Percentiles rank a stretch among this genome's conserved stretches.
phyloP scores from a whole-genome alignment of 192 early-diverging fungal genomes.

The Podochytrium sp. region DNA sequence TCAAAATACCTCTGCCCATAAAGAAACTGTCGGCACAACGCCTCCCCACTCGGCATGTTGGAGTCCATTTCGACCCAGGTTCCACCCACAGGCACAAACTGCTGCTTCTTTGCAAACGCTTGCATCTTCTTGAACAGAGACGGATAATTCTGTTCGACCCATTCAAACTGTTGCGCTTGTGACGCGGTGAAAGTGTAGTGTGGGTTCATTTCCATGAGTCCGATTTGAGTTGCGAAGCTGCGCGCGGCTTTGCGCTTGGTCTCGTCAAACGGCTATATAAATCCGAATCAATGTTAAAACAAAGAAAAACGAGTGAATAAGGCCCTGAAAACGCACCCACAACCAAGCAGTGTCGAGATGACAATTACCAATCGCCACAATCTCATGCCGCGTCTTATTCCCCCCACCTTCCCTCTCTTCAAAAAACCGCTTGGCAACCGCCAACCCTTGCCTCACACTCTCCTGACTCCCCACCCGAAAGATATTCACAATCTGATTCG shows the following conservation, averaged over 20 bases:
- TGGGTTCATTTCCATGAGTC: constrained; percentile 82
- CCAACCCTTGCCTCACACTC: constrained; percentile 40
- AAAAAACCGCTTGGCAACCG: constrained; percentile 64
- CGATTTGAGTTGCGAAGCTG: constrained; percentile 41
- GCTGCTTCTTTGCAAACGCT: constrained; percentile 66
- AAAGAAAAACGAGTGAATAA: background rate
- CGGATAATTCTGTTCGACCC: constrained; percentile 84
- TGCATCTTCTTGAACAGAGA: constrained; percentile 76
- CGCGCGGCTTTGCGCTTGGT: constrained; percentile 87
- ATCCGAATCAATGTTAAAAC: constrained; percentile 42
- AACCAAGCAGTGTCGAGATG: constrained; percentile 70
- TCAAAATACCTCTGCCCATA: constrained; percentile 90
- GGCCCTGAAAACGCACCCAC: constrained; percentile 47
- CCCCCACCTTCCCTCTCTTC: background rate
- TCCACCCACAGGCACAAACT: constrained; percentile 92
- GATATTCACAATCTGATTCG: constrained; percentile 80
- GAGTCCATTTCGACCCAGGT: constrained; percentile 99
- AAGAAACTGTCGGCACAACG: constrained; percentile 89
- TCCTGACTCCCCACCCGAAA: constrained; percentile 56
- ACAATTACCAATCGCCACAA: constrained; percentile 78
- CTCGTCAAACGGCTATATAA: constrained; percentile 98
- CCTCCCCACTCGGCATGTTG: constrained; percentile 94
- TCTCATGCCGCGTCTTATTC: constrained; percentile 55
- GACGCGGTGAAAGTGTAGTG: constrained; percentile 91
- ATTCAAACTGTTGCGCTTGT: constrained; percentile 96